Evolutionary conservation across 179 eudicot species (phyloP), one percentile per base, ranked within the genome.

Genomic region (Beta corolliflora): DNA sequence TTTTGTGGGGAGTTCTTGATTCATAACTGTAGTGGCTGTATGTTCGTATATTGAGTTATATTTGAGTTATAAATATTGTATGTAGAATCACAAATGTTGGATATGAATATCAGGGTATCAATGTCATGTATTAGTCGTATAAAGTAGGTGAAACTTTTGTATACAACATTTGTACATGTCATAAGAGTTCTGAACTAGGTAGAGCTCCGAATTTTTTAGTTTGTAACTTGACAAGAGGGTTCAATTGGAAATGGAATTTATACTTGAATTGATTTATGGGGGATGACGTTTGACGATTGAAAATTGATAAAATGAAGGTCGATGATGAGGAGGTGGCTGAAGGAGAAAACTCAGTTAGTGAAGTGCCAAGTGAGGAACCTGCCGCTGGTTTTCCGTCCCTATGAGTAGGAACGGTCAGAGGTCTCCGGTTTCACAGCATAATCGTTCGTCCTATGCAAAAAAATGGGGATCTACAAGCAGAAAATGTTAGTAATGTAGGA

Each of bases 291-390:
- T 70, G 29, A 73, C 41, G 65, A 36, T 0, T 21, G 36, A 29
- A 59, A 11, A 23, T 69, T 65, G 65, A 46, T 85, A 59, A 29
- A 75, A 52, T 71, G 86, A 88, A 95, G 99, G 87, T 91, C 69
- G 94, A 90, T 77, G 98, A 90, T 21, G 94, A 91, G 74, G 97
- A 93, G 83, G 86, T 86, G 21, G 71, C 50, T 36, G 95, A 89
- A 82, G 98, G 77, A 79, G 87, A 84, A 15, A 83, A 82, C n/a
- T 68, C 81, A 23, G 83, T 55, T 45, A 83, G 72, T n/a, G 88
- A 81, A 60, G 82, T 58, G 25, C 83, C 78, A 48, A 77, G 81
- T 64, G 89, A 92, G 77, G 94, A 84, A 81, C 72, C 80, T 31
- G 46, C 60, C 78, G 82, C 53, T 36, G 81, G 58, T 81, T 58